phyloP scores from a whole-genome alignment of 768 basidiomycete species.

The Amanita brunnescens region DNA sequence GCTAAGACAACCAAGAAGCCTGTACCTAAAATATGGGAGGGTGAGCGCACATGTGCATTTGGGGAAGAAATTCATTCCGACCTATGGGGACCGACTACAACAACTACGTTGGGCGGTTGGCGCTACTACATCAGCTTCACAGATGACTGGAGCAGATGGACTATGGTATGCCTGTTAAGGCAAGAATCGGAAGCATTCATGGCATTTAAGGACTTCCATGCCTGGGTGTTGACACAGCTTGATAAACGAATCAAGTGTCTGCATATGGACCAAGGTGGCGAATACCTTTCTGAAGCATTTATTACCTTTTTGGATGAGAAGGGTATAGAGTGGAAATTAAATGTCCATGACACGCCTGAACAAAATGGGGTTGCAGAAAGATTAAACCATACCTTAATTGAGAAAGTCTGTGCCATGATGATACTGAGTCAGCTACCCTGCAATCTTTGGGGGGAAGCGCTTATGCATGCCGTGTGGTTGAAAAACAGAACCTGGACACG shows the following conservation, averaged over 20 bases:
- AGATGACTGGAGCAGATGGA: slow-evolving; percentile 23
- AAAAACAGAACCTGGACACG: not conserved
- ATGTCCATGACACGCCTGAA: no score
- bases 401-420: no score
- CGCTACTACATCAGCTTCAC: slow-evolving; percentile 30
- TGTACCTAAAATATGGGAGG: slow-evolving; percentile 20
- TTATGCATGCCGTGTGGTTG: not conserved
- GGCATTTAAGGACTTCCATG: no score
- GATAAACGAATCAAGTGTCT: not conserved
- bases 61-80: slow-evolving; percentile 31
- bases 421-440: no score
- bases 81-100: slow-evolving; percentile 35
- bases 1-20: slow-evolving; percentile 14
- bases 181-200: no score
- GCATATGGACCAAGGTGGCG: not conserved
- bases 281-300: no score
- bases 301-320: no score
- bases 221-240: not conserved
- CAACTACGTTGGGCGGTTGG: slow-evolving; percentile 16
- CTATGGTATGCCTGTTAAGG: not conserved
- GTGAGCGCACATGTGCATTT: slow-evolving; percentile 19
- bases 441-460: no score
- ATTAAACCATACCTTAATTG: no score
- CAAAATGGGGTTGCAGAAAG: no score
- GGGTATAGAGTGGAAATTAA: no score